phyloP scores from a whole-genome alignment of 1,284 basidiomycete genomes.

The Irpex rosettiformis region DNA sequence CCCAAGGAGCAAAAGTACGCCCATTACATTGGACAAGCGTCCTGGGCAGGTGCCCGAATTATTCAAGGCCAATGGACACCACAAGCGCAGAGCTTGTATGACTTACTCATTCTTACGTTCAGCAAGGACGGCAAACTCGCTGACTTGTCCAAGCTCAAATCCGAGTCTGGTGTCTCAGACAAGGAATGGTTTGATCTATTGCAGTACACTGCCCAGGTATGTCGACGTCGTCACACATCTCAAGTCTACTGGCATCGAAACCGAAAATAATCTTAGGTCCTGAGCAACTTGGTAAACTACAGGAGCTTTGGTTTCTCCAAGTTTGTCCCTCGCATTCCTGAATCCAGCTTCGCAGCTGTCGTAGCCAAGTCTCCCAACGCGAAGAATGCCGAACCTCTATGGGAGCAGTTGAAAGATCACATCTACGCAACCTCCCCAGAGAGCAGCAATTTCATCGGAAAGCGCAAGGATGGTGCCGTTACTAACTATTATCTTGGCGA shows the following conservation, averaged over 20 bases:
- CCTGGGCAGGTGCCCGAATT: constrained; percentile 80
- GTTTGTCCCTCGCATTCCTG: constrained; percentile 67
- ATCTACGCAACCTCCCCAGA: constrained; percentile 70
- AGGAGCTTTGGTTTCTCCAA: constrained; percentile 82
- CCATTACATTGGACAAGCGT: constrained; percentile 63
- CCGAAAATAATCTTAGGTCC: constrained; percentile 39
- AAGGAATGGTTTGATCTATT: constrained; percentile 68
- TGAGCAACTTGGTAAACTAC: constrained; percentile 79
- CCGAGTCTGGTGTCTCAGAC: constrained; percentile 46
- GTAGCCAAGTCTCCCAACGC: constrained; percentile 59
- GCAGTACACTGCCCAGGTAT: constrained; percentile 71
- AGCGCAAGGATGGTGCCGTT: constrained; percentile 70
- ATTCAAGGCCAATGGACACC: constrained; percentile 81
- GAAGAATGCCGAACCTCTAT: constrained; percentile 51
- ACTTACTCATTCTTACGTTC: constrained; percentile 68
- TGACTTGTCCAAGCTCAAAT: constrained; percentile 52
- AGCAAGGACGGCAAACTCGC: constrained; percentile 55
- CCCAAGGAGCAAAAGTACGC: constrained; percentile 74
- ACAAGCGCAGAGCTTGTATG: constrained; percentile 57
- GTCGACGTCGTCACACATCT: constrained; percentile 14
- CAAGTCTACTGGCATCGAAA: constrained; percentile 5
- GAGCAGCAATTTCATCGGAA: constrained; percentile 69
- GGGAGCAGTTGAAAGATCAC: constrained; percentile 64
- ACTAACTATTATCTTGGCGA: constrained; percentile 83
- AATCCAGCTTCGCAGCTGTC: constrained; percentile 59